Conservation (phyloP, 495 filamentous ascomycete species). For the Cercophora scortea region DNA sequence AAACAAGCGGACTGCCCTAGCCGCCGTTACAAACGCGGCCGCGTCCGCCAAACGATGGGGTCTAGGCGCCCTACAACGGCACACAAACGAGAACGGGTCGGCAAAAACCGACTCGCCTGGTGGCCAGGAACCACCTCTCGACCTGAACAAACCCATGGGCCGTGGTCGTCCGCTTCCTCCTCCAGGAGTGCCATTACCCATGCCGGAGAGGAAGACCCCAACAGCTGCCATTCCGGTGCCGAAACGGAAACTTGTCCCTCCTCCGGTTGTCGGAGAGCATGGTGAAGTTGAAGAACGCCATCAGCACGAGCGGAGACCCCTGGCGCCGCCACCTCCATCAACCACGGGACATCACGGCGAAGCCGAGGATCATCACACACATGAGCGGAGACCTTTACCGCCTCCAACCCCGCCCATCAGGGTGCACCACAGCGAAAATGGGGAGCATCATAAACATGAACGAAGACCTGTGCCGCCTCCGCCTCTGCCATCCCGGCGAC, state of each 20-base stretch:
- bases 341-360: constrained; percentile 1
- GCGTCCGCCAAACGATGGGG: constrained; percentile 82
- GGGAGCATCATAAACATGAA: no score
- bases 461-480: no score
- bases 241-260: constrained; percentile 40
- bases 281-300: constrained; percentile 5
- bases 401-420: constrained; percentile 28
- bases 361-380: constrained; percentile 16
- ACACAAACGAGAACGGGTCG: constrained; percentile 28
- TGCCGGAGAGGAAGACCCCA: constrained; percentile 47
- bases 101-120: constrained; percentile 10
- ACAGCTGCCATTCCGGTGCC: constrained; percentile 49
- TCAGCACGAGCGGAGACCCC: constrained; percentile 20
- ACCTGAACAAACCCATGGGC: constrained; percentile 62
- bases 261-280: constrained; percentile 25
- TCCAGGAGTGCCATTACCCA: constrained; percentile 57
- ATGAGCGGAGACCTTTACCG: constrained; percentile 34
- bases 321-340: constrained; percentile 34
- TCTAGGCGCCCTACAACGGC: constrained; percentile 59
- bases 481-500: no score
- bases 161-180: constrained; percentile 69
- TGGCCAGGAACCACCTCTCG: constrained; percentile 26
- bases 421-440: no score
- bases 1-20: constrained; percentile 40
- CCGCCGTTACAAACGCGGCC: constrained; percentile 63